These are phyloP conservation scores for Erodium texanum DNA, from an alignment of 441 rosid genomes.

Conservation along the genomic window DNA sequence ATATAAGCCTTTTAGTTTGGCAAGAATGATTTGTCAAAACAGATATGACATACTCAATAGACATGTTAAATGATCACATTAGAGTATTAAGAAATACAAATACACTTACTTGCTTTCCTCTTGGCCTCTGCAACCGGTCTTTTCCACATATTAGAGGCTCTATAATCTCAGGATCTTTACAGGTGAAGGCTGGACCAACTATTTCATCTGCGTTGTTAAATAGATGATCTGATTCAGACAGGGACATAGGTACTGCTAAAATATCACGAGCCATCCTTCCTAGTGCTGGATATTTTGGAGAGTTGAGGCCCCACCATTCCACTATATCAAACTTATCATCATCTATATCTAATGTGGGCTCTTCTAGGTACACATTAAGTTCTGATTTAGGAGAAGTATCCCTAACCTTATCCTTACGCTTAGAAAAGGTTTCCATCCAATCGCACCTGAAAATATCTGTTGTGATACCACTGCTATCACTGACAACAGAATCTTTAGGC, in stretches of 20 bases:
- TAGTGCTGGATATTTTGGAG: background rate
- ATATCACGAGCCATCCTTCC: conserved; percentile 11
- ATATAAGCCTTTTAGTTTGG: background rate
- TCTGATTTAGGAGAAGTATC: background rate
- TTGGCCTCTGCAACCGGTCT: background rate
- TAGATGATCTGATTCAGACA: background rate
- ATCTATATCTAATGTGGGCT: background rate
- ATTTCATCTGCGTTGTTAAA: background rate
- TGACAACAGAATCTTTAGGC: background rate
- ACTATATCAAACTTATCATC: background rate
- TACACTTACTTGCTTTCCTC: background rate
- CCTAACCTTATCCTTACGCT: background rate
- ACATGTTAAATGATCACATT: too few relatives aligned
- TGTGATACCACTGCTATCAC: background rate
- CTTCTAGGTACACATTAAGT: conserved; percentile 2
- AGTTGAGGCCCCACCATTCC: background rate
- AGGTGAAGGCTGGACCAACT: background rate
- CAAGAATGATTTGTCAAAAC: too few relatives aligned
- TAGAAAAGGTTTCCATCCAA: background rate
- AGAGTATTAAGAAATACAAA: too few relatives aligned
- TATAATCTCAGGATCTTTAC: background rate
- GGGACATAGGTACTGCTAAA: conserved; percentile 2
- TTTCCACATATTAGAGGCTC: background rate
- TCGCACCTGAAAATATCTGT: background rate
- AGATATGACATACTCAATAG: too few relatives aligned